Percentiles rank a stretch among this genome's conserved stretches.
Conservation (phyloP, 495 filamentous ascomycete species). For the Hyaloscypha hepaticicola region DNA sequence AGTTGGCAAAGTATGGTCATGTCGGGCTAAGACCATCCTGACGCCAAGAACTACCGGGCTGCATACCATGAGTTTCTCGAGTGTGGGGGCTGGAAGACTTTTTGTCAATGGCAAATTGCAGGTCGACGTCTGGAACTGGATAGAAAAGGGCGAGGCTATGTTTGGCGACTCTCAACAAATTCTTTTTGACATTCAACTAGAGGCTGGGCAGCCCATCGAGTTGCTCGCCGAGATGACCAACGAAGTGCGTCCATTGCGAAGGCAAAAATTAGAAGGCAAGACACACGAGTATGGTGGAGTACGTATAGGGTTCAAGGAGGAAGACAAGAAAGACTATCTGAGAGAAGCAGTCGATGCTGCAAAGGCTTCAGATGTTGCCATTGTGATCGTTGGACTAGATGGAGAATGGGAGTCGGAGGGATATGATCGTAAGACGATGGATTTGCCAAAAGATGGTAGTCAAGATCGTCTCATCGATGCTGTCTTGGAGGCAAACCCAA, state of each 20-base stretch:
- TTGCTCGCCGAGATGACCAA: slow-evolving; percentile 60
- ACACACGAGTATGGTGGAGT: slow-evolving; percentile 69
- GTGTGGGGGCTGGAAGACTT: slow-evolving; percentile 69
- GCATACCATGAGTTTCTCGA: slow-evolving; percentile 75
- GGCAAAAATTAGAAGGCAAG: slow-evolving; percentile 49
- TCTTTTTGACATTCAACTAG: slow-evolving; percentile 51
- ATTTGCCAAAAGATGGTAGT: slow-evolving; percentile 66
- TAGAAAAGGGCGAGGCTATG: slow-evolving; percentile 62
- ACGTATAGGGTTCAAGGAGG: slow-evolving; percentile 72
- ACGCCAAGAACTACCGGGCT: slow-evolving; percentile 55
- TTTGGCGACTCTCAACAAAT: slow-evolving; percentile 58
- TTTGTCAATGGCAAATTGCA: slow-evolving; percentile 67
- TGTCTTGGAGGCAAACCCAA: slow-evolving; percentile 68
- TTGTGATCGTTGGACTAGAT: slow-evolving; percentile 78
- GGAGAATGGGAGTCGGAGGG: slow-evolving; percentile 90
- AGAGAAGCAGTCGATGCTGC: slow-evolving; percentile 70
- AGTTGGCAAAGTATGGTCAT: slow-evolving; percentile 60
- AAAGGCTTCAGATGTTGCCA: slow-evolving; percentile 66
- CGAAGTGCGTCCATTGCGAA: slow-evolving; percentile 53
- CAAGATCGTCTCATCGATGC: slow-evolving; percentile 73
- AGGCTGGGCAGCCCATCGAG: slow-evolving; percentile 47
- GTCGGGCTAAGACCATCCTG: slow-evolving; percentile 54
- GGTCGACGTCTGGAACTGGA: slow-evolving; percentile 74
- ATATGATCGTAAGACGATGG: slow-evolving; percentile 80
- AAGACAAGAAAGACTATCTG: slow-evolving; percentile 67